A percentile compares a stretch with the other conserved stretches of the same genome.
Evolutionary conservation across 441 rosid genomes (phyloP).

Genomic region (Flueggea neowawraea): DNA sequence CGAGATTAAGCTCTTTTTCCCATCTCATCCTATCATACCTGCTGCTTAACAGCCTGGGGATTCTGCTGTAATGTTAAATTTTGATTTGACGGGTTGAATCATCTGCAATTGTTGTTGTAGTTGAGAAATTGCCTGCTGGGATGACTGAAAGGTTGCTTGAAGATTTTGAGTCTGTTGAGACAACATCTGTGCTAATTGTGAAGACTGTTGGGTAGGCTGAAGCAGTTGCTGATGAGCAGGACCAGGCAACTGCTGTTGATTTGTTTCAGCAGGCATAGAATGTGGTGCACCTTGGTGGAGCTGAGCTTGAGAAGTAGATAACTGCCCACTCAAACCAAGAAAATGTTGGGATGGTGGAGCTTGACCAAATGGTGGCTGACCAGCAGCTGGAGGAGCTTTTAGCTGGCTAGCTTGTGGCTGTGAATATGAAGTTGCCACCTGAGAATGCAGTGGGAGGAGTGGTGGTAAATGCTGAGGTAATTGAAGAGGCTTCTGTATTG

Average conservation of each 20-base stretch:
- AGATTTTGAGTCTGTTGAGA: conserved; percentile 90
- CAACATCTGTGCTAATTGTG: conserved; percentile 89
- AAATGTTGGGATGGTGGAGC: conserved; percentile 45
- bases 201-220: conserved; percentile 78
- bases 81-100: conserved; percentile 86
- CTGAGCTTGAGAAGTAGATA: conserved; percentile 52
- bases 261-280: conserved; percentile 38
- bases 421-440: conserved; percentile 39
- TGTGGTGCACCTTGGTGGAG: conserved; percentile 49
- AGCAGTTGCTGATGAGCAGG: conserved; percentile 56
- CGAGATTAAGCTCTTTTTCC: not conserved
- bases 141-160: conserved; percentile 90
- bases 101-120: conserved; percentile 90
- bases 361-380: conserved; percentile 48
- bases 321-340: conserved; percentile 46
- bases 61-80: conserved; percentile 45
- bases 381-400: conserved; percentile 29
- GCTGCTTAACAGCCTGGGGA: conserved; percentile 59
- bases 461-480: conserved; percentile 60
- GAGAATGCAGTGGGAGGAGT: conserved; percentile 46
- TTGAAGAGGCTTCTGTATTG: conserved; percentile 59
- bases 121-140: conserved; percentile 95
- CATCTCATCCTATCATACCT: conserved; percentile 43
- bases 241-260: conserved; percentile 48
- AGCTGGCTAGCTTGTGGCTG: too few species aligned